Conservation (phyloP, 106 monocot species). For the Xerophyta viscosa region DNA sequence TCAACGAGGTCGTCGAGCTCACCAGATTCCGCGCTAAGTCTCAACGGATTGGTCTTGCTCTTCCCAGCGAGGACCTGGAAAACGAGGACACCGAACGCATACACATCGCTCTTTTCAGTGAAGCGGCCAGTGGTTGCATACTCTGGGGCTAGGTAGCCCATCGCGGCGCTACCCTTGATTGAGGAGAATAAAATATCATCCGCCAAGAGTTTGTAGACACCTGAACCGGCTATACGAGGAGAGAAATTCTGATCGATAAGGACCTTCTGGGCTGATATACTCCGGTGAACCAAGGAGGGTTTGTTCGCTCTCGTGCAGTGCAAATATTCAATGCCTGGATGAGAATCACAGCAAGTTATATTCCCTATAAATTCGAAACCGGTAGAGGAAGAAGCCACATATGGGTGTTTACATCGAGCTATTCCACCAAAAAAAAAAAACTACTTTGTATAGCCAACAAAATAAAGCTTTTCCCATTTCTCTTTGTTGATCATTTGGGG, state of each 20-base stretch:
- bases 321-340: slow-evolving; percentile 62
- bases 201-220: slow-evolving; percentile 60
- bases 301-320: slow-evolving; percentile 47
- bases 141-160: slow-evolving; percentile 56
- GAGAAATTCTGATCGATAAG: slow-evolving; percentile 49
- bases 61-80: slow-evolving; percentile 60
- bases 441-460: no score
- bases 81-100: slow-evolving; percentile 59
- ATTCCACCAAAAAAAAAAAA: no score
- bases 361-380: background rate
- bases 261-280: slow-evolving; percentile 61
- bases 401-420: no score
- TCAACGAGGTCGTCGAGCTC: slow-evolving; percentile 46
- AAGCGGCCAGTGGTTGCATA: slow-evolving; percentile 57
- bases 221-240: slow-evolving; percentile 41
- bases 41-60: slow-evolving; percentile 24
- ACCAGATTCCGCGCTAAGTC: slow-evolving; percentile 25
- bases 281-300: slow-evolving; percentile 63
- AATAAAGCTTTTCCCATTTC: no score
- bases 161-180: slow-evolving; percentile 65
- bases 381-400: no score
- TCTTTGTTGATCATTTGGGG: no score
- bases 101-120: slow-evolving; percentile 71
- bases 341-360: background rate
- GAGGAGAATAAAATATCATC: slow-evolving; percentile 66